Percentiles rank a stretch among this genome's conserved stretches.
These are phyloP conservation scores for Pseudocercospora crystallina DNA, from an alignment of 2,329 filamentous ascomycete species.

Conservation along the genomic window DNA sequence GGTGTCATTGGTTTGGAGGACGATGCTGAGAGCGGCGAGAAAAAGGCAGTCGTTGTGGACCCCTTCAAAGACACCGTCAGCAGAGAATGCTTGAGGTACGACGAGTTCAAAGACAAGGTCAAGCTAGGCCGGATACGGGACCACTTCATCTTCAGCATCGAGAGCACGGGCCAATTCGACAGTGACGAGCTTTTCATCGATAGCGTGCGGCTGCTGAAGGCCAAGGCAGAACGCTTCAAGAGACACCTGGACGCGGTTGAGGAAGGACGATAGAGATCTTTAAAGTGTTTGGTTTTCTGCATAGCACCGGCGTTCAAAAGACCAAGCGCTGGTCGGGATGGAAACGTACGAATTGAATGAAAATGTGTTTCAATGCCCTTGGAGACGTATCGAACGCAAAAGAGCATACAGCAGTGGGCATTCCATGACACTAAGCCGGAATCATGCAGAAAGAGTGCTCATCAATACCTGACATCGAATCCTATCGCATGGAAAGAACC, in stretches of 20 bases:
- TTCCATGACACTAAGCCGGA: too few relatives aligned
- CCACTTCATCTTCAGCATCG: conserved; percentile 95
- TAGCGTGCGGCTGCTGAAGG: conserved; percentile 78
- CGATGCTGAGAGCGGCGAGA: conserved; percentile 69
- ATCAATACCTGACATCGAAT: too few relatives aligned
- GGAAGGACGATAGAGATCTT: conserved; percentile 27
- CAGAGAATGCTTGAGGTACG: conserved; percentile 85
- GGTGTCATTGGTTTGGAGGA: conserved; percentile 82
- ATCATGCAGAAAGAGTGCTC: too few relatives aligned
- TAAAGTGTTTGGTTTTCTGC: conserved; percentile 2
- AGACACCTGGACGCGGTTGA: conserved; percentile 59
- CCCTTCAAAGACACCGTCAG: conserved; percentile 94
- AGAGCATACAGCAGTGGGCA: too few relatives aligned
- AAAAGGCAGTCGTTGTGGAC: conserved; percentile 83
- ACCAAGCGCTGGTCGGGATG: too few relatives aligned
- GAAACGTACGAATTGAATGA: too few relatives aligned
- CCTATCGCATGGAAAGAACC: too few relatives aligned
- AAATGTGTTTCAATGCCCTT: too few relatives aligned
- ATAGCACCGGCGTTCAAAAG: conserved; percentile 11
- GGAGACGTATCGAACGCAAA: too few relatives aligned
- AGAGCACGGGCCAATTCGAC: conserved; percentile 93
- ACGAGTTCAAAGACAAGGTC: conserved; percentile 93
- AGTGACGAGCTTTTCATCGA: conserved; percentile 93
- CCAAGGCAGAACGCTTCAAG: conserved; percentile 75
- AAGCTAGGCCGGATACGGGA: conserved; percentile 86